phyloP scores from a whole-genome alignment of 2,329 filamentous ascomycete genomes.

The Claviceps monticola region DNA sequence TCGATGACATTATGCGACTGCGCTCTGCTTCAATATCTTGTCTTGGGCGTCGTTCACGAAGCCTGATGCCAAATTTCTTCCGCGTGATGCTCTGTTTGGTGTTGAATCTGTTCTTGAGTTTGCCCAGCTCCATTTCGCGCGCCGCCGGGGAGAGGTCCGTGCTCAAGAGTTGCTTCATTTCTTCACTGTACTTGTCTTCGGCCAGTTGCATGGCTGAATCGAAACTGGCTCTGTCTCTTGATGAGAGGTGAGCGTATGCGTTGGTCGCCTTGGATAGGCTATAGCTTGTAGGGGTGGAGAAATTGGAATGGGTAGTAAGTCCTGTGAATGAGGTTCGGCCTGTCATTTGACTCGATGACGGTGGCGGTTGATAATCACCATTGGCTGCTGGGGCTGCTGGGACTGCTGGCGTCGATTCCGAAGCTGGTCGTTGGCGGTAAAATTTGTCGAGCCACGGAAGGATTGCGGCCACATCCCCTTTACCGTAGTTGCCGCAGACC shows the following conservation, averaged over 20 bases:
- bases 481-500: constrained; percentile 31
- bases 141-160: constrained; percentile 19
- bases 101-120: constrained; percentile 37
- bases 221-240: constrained; percentile 13
- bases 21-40: constrained; percentile 32
- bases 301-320: background rate
- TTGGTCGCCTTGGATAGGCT: constrained; percentile 10
- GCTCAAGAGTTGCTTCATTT: constrained; percentile 28
- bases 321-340: background rate
- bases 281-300: background rate
- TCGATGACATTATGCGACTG: constrained; percentile 17
- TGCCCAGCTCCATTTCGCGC: constrained; percentile 21
- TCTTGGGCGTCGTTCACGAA: constrained; percentile 34
- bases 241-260: constrained; percentile 31
- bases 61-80: constrained; percentile 42
- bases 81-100: constrained; percentile 43
- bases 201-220: constrained; percentile 16
- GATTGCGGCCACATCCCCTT: constrained; percentile 4
- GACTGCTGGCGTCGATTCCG: background rate
- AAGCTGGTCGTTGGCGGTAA: background rate
- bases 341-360: background rate
- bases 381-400: background rate
- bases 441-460: constrained; percentile 1
- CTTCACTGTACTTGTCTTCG: constrained; percentile 23
- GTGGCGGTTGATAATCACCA: background rate